These are phyloP conservation scores for Eimeria tenella DNA, from an alignment of 169 alveolate species.

Conservation along the genomic window DNA sequence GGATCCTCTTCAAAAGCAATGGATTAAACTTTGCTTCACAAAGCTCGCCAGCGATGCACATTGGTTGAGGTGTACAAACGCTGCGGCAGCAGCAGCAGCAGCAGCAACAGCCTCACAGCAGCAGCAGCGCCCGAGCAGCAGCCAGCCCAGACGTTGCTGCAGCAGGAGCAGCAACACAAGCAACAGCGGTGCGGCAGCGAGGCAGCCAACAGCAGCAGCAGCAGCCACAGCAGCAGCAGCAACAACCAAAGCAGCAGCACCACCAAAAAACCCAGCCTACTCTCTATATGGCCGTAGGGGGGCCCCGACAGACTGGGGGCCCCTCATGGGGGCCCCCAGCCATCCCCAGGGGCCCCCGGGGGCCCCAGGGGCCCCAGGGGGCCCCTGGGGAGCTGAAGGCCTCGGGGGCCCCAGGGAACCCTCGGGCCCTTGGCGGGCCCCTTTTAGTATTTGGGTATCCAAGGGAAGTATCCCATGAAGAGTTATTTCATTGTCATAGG, in stretches of 20 bases:
- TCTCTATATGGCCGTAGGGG: not conserved
- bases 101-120: too few species aligned
- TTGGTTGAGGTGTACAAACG: too few species aligned
- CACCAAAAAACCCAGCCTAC: not conserved
- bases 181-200: too few species aligned
- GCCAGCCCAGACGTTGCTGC: too few species aligned
- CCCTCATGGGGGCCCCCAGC: not conserved
- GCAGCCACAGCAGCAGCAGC: constrained; percentile 34
- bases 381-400: not conserved
- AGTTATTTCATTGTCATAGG: not conserved
- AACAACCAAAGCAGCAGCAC: not conserved
- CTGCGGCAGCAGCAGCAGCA: too few species aligned
- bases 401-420: not conserved
- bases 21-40: too few species aligned
- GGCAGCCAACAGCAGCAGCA: not conserved
- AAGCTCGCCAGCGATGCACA: too few species aligned
- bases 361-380: constrained; percentile 23
- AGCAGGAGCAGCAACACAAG: too few species aligned
- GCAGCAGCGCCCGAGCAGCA: too few species aligned
- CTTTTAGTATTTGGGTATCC: not conserved
- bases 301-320: not conserved
- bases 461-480: not conserved
- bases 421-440: not conserved
- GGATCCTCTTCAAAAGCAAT: too few species aligned
- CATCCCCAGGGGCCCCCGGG: not conserved